Evolutionary conservation across 2,329 filamentous ascomycete genomes (phyloP), one percentile per base, ranked within the genome.

Genomic region (Aureobasidium uvarum): DNA sequence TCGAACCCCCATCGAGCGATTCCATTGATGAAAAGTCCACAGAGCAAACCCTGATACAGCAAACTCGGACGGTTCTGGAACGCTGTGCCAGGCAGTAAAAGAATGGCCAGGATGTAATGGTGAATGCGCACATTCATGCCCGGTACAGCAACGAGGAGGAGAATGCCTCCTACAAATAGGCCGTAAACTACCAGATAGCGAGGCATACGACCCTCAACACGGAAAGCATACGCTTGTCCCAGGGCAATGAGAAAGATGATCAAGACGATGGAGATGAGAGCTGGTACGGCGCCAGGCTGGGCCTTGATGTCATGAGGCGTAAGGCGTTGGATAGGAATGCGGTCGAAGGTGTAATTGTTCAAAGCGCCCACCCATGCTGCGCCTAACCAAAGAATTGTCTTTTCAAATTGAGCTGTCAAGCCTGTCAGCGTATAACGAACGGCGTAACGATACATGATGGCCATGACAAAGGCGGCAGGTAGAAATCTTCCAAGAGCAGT

Each of bases 1-100:
- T 92, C 93, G 75, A 96, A 99, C 0, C 93, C 93, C 95, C 95
- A 98, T 50, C 94, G 85, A 4, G 93, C 94, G 67, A 96, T 87
- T 62, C 95, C 94, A 74, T 97, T 97, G 78, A 97, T 88, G 76
- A 97, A 98, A 0, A 98, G 83, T 0, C 95, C 95, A 8, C 98
- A 80, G 0, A 99, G 81, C 1, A 99, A 81, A 13, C 95, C 95
- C 76, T 98, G 94, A 73, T 95, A 98, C 2, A 96, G 76, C 10
- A 98, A 81, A 0, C 88, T 89, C 0, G 91, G 90, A 0, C 95
- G 86, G 6, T 91, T 98, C 70, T 96, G 93, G 76, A 98, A 87
- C 62, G 86, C 88, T 0, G 95, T 98, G 0, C 93, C 95, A 0
- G 93, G 92, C 5, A 98, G 84, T 0, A 99, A 84, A 0, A 98